Evolutionary conservation across 371 early-diverging fungal species (phyloP).

Genomic region (Choanephora cucurbitarum): DNA sequence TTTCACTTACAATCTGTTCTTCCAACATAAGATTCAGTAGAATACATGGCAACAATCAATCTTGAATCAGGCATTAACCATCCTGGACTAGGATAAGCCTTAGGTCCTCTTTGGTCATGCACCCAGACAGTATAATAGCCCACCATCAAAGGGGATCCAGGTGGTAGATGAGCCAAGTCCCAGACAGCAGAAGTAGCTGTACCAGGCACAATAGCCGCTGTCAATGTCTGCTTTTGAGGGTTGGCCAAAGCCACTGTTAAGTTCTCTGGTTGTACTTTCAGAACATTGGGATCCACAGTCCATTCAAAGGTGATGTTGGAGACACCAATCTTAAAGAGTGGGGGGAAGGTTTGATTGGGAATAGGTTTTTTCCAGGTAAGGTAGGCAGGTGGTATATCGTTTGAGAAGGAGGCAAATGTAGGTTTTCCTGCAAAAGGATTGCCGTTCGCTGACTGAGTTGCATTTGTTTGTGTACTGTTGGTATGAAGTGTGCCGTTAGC

Average conservation of each 20-base stretch:
- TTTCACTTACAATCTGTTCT: slow-evolving; percentile 44
- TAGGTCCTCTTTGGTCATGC: slow-evolving; percentile 51
- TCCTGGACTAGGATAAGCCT: slow-evolving; percentile 47
- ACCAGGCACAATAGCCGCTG: slow-evolving; percentile 41
- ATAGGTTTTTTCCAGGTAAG: slow-evolving; percentile 54
- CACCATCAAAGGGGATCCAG: slow-evolving; percentile 43
- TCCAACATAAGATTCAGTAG: slow-evolving; percentile 48
- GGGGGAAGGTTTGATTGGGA: slow-evolving; percentile 46
- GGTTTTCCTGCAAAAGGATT: slow-evolving; percentile 46
- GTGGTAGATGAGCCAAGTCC: slow-evolving; percentile 38
- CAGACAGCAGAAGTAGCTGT: slow-evolving; percentile 48
- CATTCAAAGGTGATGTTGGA: slow-evolving; percentile 50
- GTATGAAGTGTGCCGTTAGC: slow-evolving; percentile 14
- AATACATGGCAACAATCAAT: slow-evolving; percentile 47
- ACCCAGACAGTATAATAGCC: slow-evolving; percentile 51
- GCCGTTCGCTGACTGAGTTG: slow-evolving; percentile 31
- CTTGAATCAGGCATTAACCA: slow-evolving; percentile 51
- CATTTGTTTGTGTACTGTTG: slow-evolving; percentile 31
- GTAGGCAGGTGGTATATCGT: slow-evolving; percentile 46
- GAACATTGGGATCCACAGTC: slow-evolving; percentile 38
- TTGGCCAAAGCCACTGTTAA: slow-evolving; percentile 47
- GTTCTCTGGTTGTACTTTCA: slow-evolving; percentile 45
- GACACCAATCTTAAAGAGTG: slow-evolving; percentile 45
- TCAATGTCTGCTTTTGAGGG: slow-evolving; percentile 46
- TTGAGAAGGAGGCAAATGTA: slow-evolving; percentile 37